Evolutionary conservation across 192 early-diverging fungal genomes (phyloP).

Genomic region (Kickxella alabastrina): DNA sequence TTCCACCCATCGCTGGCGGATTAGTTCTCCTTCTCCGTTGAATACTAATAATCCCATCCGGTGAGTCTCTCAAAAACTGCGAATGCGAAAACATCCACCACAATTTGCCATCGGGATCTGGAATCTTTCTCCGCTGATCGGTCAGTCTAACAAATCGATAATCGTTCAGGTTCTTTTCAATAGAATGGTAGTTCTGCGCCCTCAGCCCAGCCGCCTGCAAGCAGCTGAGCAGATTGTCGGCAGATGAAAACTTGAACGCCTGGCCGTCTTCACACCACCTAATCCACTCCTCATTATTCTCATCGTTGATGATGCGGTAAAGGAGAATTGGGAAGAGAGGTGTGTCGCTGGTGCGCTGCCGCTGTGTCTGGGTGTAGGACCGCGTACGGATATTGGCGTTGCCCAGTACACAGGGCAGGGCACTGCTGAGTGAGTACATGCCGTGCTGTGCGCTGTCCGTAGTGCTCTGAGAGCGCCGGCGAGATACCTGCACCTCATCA

Average conservation of each 20-base stretch:
- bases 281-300: slow-evolving; percentile 45
- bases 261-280: slow-evolving; percentile 48
- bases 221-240: slow-evolving; percentile 39
- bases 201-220: slow-evolving; percentile 43
- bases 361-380: slow-evolving; percentile 33
- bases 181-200: slow-evolving; percentile 50
- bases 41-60: slow-evolving; percentile 47
- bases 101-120: slow-evolving; percentile 35
- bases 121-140: slow-evolving; percentile 46
- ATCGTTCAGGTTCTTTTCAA: slow-evolving; percentile 52
- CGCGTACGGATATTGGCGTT: slow-evolving; percentile 51
- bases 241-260: slow-evolving; percentile 48
- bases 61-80: slow-evolving; percentile 39
- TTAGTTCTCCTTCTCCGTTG: slow-evolving; percentile 46
- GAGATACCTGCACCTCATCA: slow-evolving; percentile 30
- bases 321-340: slow-evolving; percentile 49
- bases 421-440: slow-evolving; percentile 7
- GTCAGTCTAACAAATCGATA: slow-evolving; percentile 45
- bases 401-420: slow-evolving; percentile 36
- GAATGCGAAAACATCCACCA: slow-evolving; percentile 52
- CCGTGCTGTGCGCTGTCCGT: slow-evolving; percentile 19
- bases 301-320: slow-evolving; percentile 46
- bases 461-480: slow-evolving; percentile 47
- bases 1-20: slow-evolving; percentile 33
- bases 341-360: slow-evolving; percentile 51